Base-by-base conservation (phyloP, 805 yeast species). In the Wickerhamomyces alni region DNA sequence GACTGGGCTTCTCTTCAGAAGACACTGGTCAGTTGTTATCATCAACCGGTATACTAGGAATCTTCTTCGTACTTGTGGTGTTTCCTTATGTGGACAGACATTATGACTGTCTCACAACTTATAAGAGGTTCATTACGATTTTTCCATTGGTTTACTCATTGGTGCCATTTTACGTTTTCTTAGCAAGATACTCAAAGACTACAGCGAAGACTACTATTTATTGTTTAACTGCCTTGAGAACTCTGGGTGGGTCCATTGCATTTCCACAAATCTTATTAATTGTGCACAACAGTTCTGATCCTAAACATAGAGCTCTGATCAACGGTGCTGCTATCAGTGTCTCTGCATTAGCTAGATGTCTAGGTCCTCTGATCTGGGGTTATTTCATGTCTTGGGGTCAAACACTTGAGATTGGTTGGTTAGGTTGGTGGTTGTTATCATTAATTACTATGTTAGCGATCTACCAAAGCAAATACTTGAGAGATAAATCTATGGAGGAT, bases 331-430 rank as follows among this genome's bases (percentile, higher is more conserved):
- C 79, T 3, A 67, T 77, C 54, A 70, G 78, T 30, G 63, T 70
- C 29, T 58, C 72, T 16, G 70, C 85, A 1, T 55, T 72, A 27
- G 80, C 83, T 1, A 59, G 85, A 46, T 77, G 72, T 38, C 33
- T 71, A 1, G 84, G 77, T 3, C 86, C 85, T 0, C 52, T 77
- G 8, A 25, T 63, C 1, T 77, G 81, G 79, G 84, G 84, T 5
- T 60, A 46, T 39, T 35, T 67, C 22, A 64, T 67, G 67, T 52
- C 69, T 3, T 57, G 58, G 54, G 62, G 65, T 7, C 60, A 63
- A 38, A 44, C 46, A 21, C 46, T 47, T 25, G 35, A 54, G 11
- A 49, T 58, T 33, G 60, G 54, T 6, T 60, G 65, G 65, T 25
- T 56, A 4, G 54, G 58, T 11, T 62, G 65, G 65, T 58, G 64